These are phyloP conservation scores for Falciphora oryzae DNA, from an alignment of 2,329 filamentous ascomycete species.

Conservation along the genomic window DNA sequence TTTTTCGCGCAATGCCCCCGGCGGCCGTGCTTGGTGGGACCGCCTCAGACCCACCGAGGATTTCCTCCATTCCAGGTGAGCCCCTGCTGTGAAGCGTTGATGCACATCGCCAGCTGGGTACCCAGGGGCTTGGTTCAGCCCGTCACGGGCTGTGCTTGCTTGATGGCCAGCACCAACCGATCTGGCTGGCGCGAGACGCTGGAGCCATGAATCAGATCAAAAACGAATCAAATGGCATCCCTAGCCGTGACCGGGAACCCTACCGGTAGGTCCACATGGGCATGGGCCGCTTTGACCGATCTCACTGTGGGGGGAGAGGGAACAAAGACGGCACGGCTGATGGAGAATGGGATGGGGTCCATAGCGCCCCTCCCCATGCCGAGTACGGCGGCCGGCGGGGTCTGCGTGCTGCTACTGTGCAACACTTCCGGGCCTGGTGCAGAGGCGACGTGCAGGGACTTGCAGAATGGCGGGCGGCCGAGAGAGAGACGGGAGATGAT, in stretches of 20 bases:
- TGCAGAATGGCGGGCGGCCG: not conserved
- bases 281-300: not conserved
- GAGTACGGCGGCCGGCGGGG: not conserved
- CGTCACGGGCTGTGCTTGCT: not conserved
- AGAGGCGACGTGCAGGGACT: not conserved
- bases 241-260: too few species aligned
- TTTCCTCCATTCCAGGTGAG: not conserved
- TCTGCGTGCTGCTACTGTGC: not conserved
- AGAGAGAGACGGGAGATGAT: not conserved
- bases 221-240: not conserved
- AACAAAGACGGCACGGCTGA: not conserved
- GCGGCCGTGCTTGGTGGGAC: too few species aligned
- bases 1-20: not conserved
- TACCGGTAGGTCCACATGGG: not conserved
- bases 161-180: too few species aligned
- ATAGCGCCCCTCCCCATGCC: too few species aligned
- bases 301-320: not conserved
- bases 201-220: not conserved
- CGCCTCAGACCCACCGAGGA: not conserved
- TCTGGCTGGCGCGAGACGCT: too few species aligned
- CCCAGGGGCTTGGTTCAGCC: not conserved
- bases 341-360: too few species aligned
- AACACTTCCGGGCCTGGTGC: not conserved
- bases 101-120: not conserved
- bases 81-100: not conserved